Evolutionary conservation across 2,329 filamentous ascomycete genomes (phyloP).

Genomic region (Beauveria asiatica): DNA sequence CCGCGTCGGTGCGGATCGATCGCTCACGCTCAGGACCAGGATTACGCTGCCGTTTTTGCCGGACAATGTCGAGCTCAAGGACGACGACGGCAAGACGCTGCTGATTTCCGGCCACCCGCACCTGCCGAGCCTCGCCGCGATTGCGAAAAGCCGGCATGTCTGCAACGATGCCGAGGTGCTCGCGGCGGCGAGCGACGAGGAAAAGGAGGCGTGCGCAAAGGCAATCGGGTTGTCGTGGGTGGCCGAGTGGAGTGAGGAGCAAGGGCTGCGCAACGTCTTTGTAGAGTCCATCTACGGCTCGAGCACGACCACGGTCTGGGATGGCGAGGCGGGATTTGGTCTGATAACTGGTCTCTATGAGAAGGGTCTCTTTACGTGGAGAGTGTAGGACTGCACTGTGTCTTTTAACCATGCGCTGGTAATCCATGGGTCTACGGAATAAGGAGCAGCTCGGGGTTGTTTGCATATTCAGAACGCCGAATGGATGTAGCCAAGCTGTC

Average conservation of each 20-base stretch:
- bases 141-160: constrained; percentile 22
- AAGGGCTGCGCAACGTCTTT: constrained; percentile 26
- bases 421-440: too few relatives aligned
- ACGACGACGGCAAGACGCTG: constrained; percentile 21
- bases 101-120: constrained; percentile 33
- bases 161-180: constrained; percentile 25
- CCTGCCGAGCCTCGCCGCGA: constrained; percentile 23
- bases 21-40: neutral
- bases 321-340: constrained; percentile 22
- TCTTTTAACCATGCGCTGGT: too few relatives aligned
- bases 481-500: too few relatives aligned
- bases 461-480: too few relatives aligned
- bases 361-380: constrained; percentile 26
- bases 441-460: too few relatives aligned
- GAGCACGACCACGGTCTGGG: constrained; percentile 25
- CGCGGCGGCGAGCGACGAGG: constrained; percentile 14
- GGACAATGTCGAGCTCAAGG: constrained; percentile 30
- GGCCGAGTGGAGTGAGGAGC: constrained; percentile 26
- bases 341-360: constrained; percentile 30
- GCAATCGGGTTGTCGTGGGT: constrained; percentile 21
- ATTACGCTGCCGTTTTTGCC: constrained; percentile 27
- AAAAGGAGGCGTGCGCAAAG: constrained; percentile 10
- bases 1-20: constrained; percentile 12
- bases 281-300: constrained; percentile 25
- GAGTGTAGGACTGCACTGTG: constrained; percentile 6